Conservation (phyloP, 2,329 filamentous ascomycete species). For the Fusarium sp. region DNA sequence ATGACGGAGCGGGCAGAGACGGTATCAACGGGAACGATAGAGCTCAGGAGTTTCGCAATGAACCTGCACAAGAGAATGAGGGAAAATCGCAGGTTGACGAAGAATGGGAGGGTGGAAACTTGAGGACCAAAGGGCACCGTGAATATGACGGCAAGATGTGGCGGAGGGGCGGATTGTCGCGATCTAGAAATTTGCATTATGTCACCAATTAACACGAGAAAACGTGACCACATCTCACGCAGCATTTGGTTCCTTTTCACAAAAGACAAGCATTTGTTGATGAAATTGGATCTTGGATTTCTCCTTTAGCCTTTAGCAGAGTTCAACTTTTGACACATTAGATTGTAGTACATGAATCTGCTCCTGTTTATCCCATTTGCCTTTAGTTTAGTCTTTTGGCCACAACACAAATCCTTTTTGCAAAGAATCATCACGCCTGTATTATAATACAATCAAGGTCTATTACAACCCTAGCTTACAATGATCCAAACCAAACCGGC, state of each 20-base stretch:
- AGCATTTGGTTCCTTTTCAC: background rate
- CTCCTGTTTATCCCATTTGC: background rate
- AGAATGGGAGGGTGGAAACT: background rate
- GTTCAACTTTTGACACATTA: constrained; percentile 1
- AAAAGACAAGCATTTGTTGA: background rate
- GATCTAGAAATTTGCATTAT: constrained; percentile 40
- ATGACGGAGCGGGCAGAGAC: constrained; percentile 51
- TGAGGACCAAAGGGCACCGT: background rate
- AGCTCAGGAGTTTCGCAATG: background rate
- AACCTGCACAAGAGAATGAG: background rate
- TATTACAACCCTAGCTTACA: constrained; percentile 24
- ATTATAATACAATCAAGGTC: constrained; percentile 42
- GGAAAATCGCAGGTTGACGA: background rate
- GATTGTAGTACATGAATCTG: constrained; percentile 4
- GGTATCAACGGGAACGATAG: background rate
- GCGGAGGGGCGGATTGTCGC: constrained; percentile 50
- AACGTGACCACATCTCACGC: constrained; percentile 46
- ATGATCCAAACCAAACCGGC: constrained; percentile 11
- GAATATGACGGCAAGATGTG: constrained; percentile 36
- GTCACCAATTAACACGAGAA: constrained; percentile 52
- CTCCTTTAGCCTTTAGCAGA: background rate
- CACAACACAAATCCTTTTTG: constrained; percentile 30
- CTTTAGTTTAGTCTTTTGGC: constrained; percentile 4
- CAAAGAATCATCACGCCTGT: constrained; percentile 20
- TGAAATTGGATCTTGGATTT: background rate